Conservation (phyloP, 1,284 basidiomycete genomes). For the Naganishia sp. region DNA sequence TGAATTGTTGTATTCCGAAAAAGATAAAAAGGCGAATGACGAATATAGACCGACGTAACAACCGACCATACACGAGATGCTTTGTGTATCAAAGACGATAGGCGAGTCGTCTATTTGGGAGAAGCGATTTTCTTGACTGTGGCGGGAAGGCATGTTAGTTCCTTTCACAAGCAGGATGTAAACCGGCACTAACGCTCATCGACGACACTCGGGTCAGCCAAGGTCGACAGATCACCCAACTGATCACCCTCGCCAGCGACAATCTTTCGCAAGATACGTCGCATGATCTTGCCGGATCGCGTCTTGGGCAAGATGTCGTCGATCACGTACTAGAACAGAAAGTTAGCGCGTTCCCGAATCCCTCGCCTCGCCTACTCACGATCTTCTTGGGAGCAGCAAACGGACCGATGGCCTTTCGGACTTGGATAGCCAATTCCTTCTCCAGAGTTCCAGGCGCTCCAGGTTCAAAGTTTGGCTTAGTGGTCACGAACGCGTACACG, state of each 20-base stretch:
- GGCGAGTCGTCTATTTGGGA: constrained; percentile 16
- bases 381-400: constrained; percentile 95
- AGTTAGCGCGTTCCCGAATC: too few relatives aligned
- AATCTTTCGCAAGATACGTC: constrained; percentile 92
- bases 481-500: constrained; percentile 73
- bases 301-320: constrained; percentile 86
- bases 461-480: constrained; percentile 66
- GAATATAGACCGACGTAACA: neutral
- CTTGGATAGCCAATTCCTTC: constrained; percentile 91
- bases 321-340: constrained; percentile 62
- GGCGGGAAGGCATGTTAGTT: neutral
- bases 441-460: constrained; percentile 56
- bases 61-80: too few relatives aligned
- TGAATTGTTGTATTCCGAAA: constrained; percentile 2
- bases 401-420: constrained; percentile 92
- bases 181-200: constrained; percentile 67
- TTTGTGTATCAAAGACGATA: neutral
- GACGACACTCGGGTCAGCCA: constrained; percentile 82
- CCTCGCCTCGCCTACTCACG: constrained; percentile 35
- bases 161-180: neutral
- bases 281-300: constrained; percentile 93
- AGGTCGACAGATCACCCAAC: constrained; percentile 85
- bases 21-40: constrained; percentile 7
- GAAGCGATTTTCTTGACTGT: constrained; percentile 38
- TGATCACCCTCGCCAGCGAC: constrained; percentile 87